These are phyloP conservation scores for Tagetes erecta DNA, from an alignment of 129 eudicot species.

Conservation along the genomic window DNA sequence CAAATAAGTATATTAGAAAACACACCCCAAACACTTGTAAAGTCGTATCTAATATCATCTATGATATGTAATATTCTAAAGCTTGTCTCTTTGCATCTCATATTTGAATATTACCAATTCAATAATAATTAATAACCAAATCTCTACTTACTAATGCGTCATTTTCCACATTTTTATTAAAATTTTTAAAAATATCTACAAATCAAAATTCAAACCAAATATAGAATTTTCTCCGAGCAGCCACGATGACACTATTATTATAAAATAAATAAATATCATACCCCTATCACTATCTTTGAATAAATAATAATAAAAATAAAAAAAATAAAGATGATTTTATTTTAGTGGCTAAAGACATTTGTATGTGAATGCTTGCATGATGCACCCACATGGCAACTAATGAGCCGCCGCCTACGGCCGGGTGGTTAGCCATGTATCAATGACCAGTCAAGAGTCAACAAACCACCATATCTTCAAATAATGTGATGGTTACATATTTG, in stretches of 20 bases:
- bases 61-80: neutral
- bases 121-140: neutral
- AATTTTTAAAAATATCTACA: neutral
- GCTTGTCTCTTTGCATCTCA: neutral
- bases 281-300: conserved; percentile 31
- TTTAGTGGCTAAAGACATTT: conserved; percentile 24
- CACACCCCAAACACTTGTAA: neutral
- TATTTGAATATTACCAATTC: neutral
- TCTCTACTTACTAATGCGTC: neutral
- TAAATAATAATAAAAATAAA: conserved; percentile 5
- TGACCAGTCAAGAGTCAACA: conserved; percentile 35
- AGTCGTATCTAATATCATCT: conserved; percentile 4
- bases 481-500: conserved; percentile 12
- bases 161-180: neutral
- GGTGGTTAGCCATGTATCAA: conserved; percentile 21
- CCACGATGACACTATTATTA: conserved; percentile 13
- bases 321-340: neutral
- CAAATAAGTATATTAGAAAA: neutral
- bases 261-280: conserved; percentile 22
- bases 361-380: conserved; percentile 35
- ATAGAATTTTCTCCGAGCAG: conserved; percentile 17
- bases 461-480: conserved; percentile 9
- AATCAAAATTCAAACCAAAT: conserved; percentile 7
- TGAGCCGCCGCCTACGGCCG: conserved; percentile 41
- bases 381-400: conserved; percentile 32